These are phyloP conservation scores for Bremia lactucae DNA, from an alignment of 352 stramenopile species.

Conservation along the genomic window DNA sequence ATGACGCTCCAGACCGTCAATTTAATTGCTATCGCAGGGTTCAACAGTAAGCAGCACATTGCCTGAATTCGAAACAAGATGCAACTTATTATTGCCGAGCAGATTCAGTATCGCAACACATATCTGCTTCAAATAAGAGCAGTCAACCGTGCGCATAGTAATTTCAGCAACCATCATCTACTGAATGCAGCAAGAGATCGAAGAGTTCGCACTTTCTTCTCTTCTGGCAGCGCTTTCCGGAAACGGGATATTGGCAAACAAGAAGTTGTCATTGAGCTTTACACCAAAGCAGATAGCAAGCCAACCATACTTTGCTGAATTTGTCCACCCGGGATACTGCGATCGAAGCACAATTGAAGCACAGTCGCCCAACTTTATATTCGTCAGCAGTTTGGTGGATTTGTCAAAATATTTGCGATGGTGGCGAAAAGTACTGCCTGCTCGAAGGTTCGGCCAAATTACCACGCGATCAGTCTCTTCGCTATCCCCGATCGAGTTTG, in stretches of 20 bases:
- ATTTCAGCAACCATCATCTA: too few species aligned
- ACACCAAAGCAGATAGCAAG: constrained; percentile 38
- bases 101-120: too few species aligned
- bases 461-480: constrained; percentile 17
- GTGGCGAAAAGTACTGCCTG: constrained; percentile 30
- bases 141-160: too few species aligned
- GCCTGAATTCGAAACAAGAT: too few species aligned
- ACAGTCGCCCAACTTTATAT: constrained; percentile 31
- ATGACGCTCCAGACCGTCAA: too few species aligned
- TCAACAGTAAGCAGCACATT: too few species aligned
- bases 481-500: constrained; percentile 2
- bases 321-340: constrained; percentile 50
- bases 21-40: too few species aligned
- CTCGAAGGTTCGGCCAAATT: constrained; percentile 48
- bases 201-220: constrained; percentile 1
- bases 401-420: constrained; percentile 42
- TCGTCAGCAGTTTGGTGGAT: constrained; percentile 20
- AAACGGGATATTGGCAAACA: constrained; percentile 26
- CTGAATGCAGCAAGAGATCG: constrained; percentile 19
- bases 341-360: constrained; percentile 51
- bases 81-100: too few species aligned
- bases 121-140: too few species aligned
- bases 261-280: constrained; percentile 40
- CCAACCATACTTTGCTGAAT: constrained; percentile 41
- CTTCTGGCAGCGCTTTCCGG: constrained; percentile 14